Evolutionary conservation across 441 rosid species (phyloP).

Genomic region (Erodium moschatum): DNA sequence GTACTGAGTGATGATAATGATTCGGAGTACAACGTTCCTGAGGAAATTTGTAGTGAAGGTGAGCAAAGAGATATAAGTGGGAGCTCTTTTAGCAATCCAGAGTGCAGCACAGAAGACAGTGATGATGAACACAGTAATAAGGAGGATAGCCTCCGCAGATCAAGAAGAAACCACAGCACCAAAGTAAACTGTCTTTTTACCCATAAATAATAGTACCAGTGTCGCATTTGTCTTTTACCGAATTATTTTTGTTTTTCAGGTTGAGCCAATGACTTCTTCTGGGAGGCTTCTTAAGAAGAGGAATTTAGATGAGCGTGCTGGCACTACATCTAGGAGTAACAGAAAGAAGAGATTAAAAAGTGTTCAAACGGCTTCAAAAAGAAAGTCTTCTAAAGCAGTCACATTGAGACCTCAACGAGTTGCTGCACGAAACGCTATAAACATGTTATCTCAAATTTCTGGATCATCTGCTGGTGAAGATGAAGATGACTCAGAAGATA

Average conservation of each 20-base stretch:
- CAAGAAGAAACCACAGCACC: slow-evolving; percentile 36
- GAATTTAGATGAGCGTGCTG: slow-evolving; percentile 43
- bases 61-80: slow-evolving; percentile 44
- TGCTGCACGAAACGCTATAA: slow-evolving; percentile 66
- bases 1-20: slow-evolving; percentile 53
- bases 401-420: slow-evolving; percentile 59
- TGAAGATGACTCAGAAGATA: slow-evolving; percentile 36
- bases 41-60: slow-evolving; percentile 51
- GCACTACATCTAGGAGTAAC: slow-evolving; percentile 32
- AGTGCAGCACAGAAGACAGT: slow-evolving; percentile 50
- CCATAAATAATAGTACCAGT: slow-evolving; percentile 12
- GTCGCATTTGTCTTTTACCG: slow-evolving; percentile 21
- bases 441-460: slow-evolving; percentile 53
- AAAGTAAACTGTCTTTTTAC: slow-evolving; percentile 37
- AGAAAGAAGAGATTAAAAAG: slow-evolving; percentile 38
- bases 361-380: slow-evolving; percentile 37
- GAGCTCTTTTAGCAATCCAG: slow-evolving; percentile 48
- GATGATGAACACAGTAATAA: slow-evolving; percentile 37
- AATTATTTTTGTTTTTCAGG: slow-evolving; percentile 35
- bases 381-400: slow-evolving; percentile 40
- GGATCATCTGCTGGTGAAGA: slow-evolving; percentile 55
- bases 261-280: slow-evolving; percentile 36
- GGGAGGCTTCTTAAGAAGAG: slow-evolving; percentile 54
- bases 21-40: slow-evolving; percentile 59
- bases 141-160: slow-evolving; percentile 42